phyloP scores from a whole-genome alignment of 495 filamentous ascomycete species.

The Aspergillus carlsbadensis region DNA sequence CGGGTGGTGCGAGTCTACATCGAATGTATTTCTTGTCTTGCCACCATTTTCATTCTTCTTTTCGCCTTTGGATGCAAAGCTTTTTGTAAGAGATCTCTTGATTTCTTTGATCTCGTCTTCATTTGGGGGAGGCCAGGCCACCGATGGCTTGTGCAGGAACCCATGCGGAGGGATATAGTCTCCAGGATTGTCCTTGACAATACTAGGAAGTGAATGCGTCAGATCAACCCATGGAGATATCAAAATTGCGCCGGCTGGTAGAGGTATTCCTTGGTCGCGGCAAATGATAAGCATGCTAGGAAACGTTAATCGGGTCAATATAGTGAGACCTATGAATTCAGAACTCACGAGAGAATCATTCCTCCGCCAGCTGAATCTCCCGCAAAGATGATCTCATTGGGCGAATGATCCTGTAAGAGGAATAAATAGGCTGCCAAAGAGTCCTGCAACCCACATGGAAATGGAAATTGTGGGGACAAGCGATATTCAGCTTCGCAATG shows the following conservation, averaged over 20 bases:
- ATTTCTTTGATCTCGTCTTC: constrained; percentile 61
- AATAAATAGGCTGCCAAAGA: constrained; percentile 85
- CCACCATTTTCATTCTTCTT: constrained; percentile 13
- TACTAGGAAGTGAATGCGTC: constrained; percentile 90
- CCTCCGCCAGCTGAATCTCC: constrained; percentile 92
- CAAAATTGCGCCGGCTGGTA: constrained; percentile 86
- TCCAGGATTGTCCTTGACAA: constrained; percentile 65
- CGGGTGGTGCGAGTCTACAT: neutral
- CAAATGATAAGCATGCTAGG: constrained; percentile 70
- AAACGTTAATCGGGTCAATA: constrained; percentile 19
- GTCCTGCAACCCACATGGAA: constrained; percentile 87
- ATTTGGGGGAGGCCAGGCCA: constrained; percentile 88
- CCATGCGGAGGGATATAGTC: constrained; percentile 89
- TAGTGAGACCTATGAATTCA: neutral
- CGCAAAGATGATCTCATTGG: constrained; percentile 76
- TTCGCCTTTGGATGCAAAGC: constrained; percentile 31
- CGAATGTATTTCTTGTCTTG: constrained; percentile 23
- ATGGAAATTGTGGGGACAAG: constrained; percentile 89
- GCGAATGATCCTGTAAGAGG: constrained; percentile 69
- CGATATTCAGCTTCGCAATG: constrained; percentile 64
- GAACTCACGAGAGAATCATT: constrained; percentile 67
- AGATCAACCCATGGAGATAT: constrained; percentile 94
- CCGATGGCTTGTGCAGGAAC: constrained; percentile 80
- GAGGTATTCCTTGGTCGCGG: constrained; percentile 73
- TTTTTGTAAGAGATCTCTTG: constrained; percentile 34